These are phyloP conservation scores for Carnegiea gigantea DNA, from an alignment of 179 eudicot species.

Conservation along the genomic window DNA sequence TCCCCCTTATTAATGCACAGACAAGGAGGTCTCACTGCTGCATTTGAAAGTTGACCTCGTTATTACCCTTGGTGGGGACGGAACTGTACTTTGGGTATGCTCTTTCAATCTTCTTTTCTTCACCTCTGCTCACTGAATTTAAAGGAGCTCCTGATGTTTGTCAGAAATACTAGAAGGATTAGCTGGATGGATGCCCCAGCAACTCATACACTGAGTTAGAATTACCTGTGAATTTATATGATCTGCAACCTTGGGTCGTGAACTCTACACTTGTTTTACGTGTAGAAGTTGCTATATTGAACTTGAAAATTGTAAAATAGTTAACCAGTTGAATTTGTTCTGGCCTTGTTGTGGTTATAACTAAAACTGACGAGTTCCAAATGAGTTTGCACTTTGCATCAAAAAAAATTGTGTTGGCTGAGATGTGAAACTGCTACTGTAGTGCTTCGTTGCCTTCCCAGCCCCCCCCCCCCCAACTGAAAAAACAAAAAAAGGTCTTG, in stretches of 20 bases:
- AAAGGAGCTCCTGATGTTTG: background rate
- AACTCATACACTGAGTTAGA: background rate
- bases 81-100: conserved; percentile 98
- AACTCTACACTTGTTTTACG: background rate
- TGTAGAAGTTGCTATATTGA: background rate
- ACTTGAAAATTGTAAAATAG: background rate
- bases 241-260: background rate
- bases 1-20: conserved; percentile 38
- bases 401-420: background rate
- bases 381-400: background rate
- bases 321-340: background rate
- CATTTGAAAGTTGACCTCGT: conserved; percentile 88
- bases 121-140: background rate
- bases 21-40: conserved; percentile 57
- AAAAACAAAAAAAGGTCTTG: background rate
- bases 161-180: background rate
- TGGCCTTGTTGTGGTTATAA: background rate
- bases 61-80: conserved; percentile 99
- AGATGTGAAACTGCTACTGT: background rate
- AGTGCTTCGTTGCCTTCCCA: background rate
- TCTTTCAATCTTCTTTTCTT: background rate
- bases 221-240: background rate
- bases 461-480: background rate
- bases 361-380: background rate
- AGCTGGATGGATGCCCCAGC: background rate